Conservation (phyloP, 2,329 filamentous ascomycete species). For the Colletotrichum shisoi region DNA sequence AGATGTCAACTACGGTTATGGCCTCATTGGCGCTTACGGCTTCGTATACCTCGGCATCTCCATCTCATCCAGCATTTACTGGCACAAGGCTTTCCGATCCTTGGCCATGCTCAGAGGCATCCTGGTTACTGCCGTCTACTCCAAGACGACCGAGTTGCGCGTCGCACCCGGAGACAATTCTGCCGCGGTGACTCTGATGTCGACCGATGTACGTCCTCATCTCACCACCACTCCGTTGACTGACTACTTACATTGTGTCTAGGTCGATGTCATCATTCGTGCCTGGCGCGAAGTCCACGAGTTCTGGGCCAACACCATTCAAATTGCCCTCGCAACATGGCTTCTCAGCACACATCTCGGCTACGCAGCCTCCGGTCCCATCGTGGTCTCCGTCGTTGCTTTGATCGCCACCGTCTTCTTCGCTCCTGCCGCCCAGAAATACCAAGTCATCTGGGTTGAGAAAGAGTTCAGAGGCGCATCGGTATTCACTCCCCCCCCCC, state of each 20-base stretch:
- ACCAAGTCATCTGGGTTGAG: conserved; percentile 54
- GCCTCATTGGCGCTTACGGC: conserved; percentile 53
- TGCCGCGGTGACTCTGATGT: conserved; percentile 44
- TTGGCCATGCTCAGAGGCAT: conserved; percentile 44
- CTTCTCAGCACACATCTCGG: conserved; percentile 49
- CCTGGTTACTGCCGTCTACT: conserved; percentile 44
- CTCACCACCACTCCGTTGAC: neutral
- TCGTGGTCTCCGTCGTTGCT: conserved; percentile 46
- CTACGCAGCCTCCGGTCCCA: conserved; percentile 47
- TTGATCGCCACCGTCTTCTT: conserved; percentile 44
- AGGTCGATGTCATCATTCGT: conserved; percentile 51
- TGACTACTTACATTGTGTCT: neutral
- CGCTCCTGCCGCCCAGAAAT: conserved; percentile 45
- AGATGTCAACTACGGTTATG: conserved; percentile 47
- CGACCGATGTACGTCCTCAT: conserved; percentile 44
- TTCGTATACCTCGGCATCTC: conserved; percentile 55
- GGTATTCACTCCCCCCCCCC: conserved; percentile 48
- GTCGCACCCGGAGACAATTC: conserved; percentile 38
- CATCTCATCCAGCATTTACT: conserved; percentile 43
- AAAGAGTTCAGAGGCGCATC: conserved; percentile 59
- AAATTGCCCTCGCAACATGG: conserved; percentile 48
- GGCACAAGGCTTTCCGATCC: conserved; percentile 42
- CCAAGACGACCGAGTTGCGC: conserved; percentile 42
- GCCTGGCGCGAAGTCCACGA: conserved; percentile 50
- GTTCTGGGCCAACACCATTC: conserved; percentile 50